A percentile compares a stretch with the other conserved stretches of the same genome.
phyloP scores from a whole-genome alignment of 768 basidiomycete species.

The Calocybe indica region DNA sequence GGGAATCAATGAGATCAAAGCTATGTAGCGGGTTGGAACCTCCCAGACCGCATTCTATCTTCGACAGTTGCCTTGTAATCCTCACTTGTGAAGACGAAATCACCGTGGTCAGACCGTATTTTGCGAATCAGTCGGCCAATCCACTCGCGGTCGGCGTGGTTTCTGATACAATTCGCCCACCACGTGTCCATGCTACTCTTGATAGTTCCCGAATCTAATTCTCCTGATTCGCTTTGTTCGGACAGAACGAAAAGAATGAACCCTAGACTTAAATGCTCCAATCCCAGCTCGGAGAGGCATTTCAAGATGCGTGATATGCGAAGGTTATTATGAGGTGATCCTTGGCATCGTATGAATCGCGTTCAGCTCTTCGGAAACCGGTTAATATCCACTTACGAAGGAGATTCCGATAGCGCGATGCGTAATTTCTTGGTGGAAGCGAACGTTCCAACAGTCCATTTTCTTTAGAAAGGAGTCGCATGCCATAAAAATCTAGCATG shows the following conservation, averaged over 20 bases:
- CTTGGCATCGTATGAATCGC: slow-evolving; percentile 24
- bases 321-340: slow-evolving; percentile 67
- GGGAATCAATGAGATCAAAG: too few relatives aligned
- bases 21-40: too few relatives aligned
- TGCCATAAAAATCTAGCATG: slow-evolving; percentile 81
- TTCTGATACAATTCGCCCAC: slow-evolving; percentile 72
- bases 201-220: slow-evolving; percentile 44
- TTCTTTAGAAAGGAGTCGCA: slow-evolving; percentile 51
- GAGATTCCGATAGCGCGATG: slow-evolving; percentile 57
- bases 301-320: slow-evolving; percentile 76
- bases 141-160: slow-evolving; percentile 53
- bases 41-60: slow-evolving; percentile 9
- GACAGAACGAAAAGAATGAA: slow-evolving; percentile 65
- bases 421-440: slow-evolving; percentile 41
- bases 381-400: slow-evolving; percentile 41
- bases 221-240: slow-evolving; percentile 57
- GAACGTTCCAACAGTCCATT: slow-evolving; percentile 57
- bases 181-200: slow-evolving; percentile 66
- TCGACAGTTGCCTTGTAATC: slow-evolving; percentile 46
- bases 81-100: slow-evolving; percentile 48
- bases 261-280: slow-evolving; percentile 58
- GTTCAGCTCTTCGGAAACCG: background rate
- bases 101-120: slow-evolving; percentile 37
- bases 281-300: slow-evolving; percentile 63
- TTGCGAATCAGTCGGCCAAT: slow-evolving; percentile 42